Percentiles rank a stretch among this genome's conserved stretches.
Conservation (phyloP, 495 filamentous ascomycete species). For the Daldinia decipiens region DNA sequence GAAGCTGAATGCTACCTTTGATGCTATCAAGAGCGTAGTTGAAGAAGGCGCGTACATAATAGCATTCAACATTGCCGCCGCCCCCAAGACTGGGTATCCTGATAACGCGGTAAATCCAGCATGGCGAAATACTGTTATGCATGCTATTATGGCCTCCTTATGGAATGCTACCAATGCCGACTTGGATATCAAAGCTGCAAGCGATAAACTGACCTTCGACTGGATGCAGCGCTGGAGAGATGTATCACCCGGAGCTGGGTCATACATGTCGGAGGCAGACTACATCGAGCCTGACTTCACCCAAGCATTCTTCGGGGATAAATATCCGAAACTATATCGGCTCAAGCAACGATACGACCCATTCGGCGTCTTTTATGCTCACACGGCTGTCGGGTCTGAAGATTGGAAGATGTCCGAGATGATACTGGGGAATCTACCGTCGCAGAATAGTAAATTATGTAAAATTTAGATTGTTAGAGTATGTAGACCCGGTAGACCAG, state of each 20-base stretch:
- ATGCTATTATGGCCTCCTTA: constrained; percentile 56
- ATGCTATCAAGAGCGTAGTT: constrained; percentile 53
- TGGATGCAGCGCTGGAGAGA: constrained; percentile 56
- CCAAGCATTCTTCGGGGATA: constrained; percentile 64
- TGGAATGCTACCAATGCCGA: constrained; percentile 51
- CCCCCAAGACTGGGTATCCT: constrained; percentile 46
- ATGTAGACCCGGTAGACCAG: neutral
- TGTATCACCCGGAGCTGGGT: constrained; percentile 53
- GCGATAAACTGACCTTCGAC: constrained; percentile 60
- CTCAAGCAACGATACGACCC: constrained; percentile 64
- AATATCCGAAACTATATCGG: constrained; percentile 53
- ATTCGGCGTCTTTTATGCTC: constrained; percentile 61
- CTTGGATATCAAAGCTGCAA: constrained; percentile 51
- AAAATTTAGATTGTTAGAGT: constrained; percentile 26
- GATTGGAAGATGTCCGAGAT: constrained; percentile 51
- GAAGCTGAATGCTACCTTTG: constrained; percentile 53
- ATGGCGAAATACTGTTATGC: constrained; percentile 54
- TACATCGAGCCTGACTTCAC: constrained; percentile 67
- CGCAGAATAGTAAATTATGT: constrained; percentile 43
- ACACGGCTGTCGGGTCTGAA: constrained; percentile 62
- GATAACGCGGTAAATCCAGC: constrained; percentile 51
- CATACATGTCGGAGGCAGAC: constrained; percentile 60
- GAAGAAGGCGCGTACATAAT: constrained; percentile 56
- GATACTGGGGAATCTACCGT: constrained; percentile 45
- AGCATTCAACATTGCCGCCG: constrained; percentile 60